Evolutionary conservation across 1,139 yeast species (phyloP).

Genomic region (Scheffersomyces illinoinensis): DNA sequence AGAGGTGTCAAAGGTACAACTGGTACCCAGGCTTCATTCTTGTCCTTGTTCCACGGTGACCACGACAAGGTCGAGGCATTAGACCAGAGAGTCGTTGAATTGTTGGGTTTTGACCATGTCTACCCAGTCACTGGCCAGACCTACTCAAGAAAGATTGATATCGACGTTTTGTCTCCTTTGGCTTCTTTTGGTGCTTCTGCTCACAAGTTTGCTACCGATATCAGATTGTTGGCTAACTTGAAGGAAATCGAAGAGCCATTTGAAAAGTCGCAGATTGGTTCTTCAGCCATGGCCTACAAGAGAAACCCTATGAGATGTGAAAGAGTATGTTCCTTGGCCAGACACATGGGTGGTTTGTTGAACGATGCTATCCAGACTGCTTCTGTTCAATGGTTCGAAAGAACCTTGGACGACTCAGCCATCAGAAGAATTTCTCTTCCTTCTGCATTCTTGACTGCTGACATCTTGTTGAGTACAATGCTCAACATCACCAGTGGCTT

Average conservation of each 20-base stretch:
- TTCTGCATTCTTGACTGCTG: constrained; percentile 94
- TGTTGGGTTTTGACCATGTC: constrained; percentile 89
- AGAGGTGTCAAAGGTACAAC: constrained; percentile 99
- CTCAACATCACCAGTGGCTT: constrained; percentile 91
- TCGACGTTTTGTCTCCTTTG: constrained; percentile 88
- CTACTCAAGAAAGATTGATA: constrained; percentile 95
- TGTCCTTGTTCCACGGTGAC: constrained; percentile 92
- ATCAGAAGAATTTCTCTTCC: constrained; percentile 97
- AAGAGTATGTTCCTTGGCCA: constrained; percentile 94
- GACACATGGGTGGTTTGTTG: constrained; percentile 90
- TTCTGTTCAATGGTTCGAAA: constrained; percentile 98
- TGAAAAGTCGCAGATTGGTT: constrained; percentile 96
- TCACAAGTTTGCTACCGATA: constrained; percentile 97
- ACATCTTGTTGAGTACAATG: constrained; percentile 85
- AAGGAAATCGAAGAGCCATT: constrained; percentile 98
- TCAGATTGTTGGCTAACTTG: constrained; percentile 91
- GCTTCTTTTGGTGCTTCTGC: constrained; percentile 96
- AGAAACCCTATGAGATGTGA: constrained; percentile 99
- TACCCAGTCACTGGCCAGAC: constrained; percentile 99
- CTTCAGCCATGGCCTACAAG: constrained; percentile 98
- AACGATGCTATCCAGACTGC: constrained; percentile 96
- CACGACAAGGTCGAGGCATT: constrained; percentile 93
- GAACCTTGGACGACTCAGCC: constrained; percentile 98
- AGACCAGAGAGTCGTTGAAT: constrained; percentile 89
- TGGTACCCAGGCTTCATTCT: constrained; percentile 97